phyloP scores from a whole-genome alignment of 164 flowering plant genomes.

The Vitis rupestris region DNA sequence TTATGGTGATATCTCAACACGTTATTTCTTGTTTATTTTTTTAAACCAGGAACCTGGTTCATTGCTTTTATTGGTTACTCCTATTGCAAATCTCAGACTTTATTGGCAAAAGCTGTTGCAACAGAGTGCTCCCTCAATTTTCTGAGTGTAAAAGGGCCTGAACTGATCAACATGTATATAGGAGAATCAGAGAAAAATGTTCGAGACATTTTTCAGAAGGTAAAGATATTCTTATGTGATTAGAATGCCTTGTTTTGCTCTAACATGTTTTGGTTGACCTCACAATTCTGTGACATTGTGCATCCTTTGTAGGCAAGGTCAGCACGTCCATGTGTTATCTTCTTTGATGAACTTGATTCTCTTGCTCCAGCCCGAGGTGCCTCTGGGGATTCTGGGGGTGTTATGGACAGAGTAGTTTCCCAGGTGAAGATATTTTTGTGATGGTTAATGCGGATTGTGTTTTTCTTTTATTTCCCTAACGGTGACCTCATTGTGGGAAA shows the following conservation, averaged over 20 bases:
- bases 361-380: slow-evolving; percentile 99
- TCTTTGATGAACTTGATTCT: slow-evolving; percentile 96
- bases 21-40: not conserved
- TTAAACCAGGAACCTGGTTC: slow-evolving; percentile 7
- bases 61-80: slow-evolving; percentile 2
- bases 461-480: slow-evolving; percentile 4
- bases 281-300: slow-evolving; percentile 2
- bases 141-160: slow-evolving; percentile 96
- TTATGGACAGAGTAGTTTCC: slow-evolving; percentile 97
- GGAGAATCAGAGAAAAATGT: slow-evolving; percentile 87
- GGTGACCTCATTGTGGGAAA: not conserved
- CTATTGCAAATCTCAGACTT: slow-evolving; percentile 49
- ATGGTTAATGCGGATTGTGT: not conserved
- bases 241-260: not conserved
- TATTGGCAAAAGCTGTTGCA: slow-evolving; percentile 95
- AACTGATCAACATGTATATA: slow-evolving; percentile 84
- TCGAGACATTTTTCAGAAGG: slow-evolving; percentile 96
- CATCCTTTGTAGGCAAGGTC: slow-evolving; percentile 68
- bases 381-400: slow-evolving; percentile 99
- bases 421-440: slow-evolving; percentile 52
- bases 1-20: not conserved
- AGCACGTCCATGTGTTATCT: slow-evolving; percentile 96
- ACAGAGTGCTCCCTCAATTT: slow-evolving; percentile 95
- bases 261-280: not conserved
- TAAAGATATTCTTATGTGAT: slow-evolving; percentile 14